These are phyloP conservation scores for Aphanocladium album DNA, from an alignment of 2,329 filamentous ascomycete genomes.

Conservation along the genomic window DNA sequence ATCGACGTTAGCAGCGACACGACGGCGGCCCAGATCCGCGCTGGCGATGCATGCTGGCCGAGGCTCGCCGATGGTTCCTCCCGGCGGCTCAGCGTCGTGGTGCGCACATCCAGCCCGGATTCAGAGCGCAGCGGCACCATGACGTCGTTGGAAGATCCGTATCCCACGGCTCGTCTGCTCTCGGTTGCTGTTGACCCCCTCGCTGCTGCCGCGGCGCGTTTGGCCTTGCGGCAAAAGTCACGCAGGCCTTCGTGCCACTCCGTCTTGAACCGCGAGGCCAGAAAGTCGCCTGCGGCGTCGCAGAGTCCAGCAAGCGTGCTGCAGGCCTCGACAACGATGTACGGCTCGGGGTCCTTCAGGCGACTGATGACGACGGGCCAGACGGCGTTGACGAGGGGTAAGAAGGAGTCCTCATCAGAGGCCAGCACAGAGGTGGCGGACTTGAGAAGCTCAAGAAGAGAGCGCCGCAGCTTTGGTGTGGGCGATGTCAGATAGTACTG, in stretches of 20 bases:
- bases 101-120: constrained; percentile 10
- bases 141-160: constrained; percentile 17
- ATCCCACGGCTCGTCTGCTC: constrained; percentile 13
- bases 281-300: constrained; percentile 70
- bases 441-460: constrained; percentile 70
- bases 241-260: constrained; percentile 60
- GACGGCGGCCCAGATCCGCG: constrained; percentile 60
- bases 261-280: constrained; percentile 67
- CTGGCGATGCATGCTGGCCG: constrained; percentile 56
- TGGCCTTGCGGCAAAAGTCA: constrained; percentile 42
- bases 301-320: constrained; percentile 66
- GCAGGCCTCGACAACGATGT: constrained; percentile 66
- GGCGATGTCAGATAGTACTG: constrained; percentile 88
- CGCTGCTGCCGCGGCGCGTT: constrained; percentile 25
- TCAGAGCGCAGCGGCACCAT: constrained; percentile 29
- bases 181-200: constrained; percentile 3
- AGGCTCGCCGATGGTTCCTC: constrained; percentile 32
- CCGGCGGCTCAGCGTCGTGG: background rate
- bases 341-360: constrained; percentile 61
- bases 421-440: constrained; percentile 69
- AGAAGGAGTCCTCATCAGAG: constrained; percentile 72
- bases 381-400: constrained; percentile 83
- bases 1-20: constrained; percentile 55
- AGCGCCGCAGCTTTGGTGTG: constrained; percentile 71
- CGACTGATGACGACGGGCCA: constrained; percentile 78